These are phyloP conservation scores for Pseudocercospora macadamiae DNA, from an alignment of 2,329 filamentous ascomycete species.

Conservation along the genomic window DNA sequence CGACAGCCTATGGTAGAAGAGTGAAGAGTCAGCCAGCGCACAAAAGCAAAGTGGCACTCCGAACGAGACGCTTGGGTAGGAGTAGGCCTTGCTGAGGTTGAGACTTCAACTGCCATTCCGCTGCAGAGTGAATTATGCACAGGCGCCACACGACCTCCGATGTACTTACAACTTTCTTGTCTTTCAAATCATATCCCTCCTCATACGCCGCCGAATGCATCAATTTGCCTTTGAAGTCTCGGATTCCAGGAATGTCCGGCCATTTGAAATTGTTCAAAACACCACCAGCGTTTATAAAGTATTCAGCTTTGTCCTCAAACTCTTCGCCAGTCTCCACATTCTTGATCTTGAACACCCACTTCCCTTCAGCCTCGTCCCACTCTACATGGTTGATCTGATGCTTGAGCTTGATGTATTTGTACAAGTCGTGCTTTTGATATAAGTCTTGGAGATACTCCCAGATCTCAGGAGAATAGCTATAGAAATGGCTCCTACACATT, in stretches of 20 bases:
- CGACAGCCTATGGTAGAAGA: too few species aligned
- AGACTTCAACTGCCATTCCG: too few species aligned
- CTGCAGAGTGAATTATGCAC: too few species aligned
- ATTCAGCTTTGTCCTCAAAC: conserved; percentile 41
- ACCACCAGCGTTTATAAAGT: conserved; percentile 50
- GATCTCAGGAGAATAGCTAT: conserved; percentile 53
- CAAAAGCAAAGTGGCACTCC: too few species aligned
- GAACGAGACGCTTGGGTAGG: too few species aligned
- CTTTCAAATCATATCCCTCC: conserved; percentile 42
- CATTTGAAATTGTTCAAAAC: conserved; percentile 51
- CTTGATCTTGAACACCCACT: conserved; percentile 44
- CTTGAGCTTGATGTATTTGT: conserved; percentile 51
- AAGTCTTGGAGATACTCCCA: conserved; percentile 53
- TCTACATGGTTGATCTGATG: conserved; percentile 48
- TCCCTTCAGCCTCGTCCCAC: conserved; percentile 48
- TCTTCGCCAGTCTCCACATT: conserved; percentile 39
- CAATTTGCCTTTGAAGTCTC: conserved; percentile 48
- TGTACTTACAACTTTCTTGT: conserved; percentile 48
- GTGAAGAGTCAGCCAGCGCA: too few species aligned
- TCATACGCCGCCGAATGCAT: conserved; percentile 51
- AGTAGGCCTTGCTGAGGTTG: too few species aligned
- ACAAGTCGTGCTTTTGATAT: conserved; percentile 47
- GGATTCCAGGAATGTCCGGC: conserved; percentile 47
- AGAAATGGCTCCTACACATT: too few species aligned
- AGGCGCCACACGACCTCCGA: too few species aligned